These are phyloP conservation scores for Babesia sp. DNA, from an alignment of 169 alveolate species.

Conservation along the genomic window DNA sequence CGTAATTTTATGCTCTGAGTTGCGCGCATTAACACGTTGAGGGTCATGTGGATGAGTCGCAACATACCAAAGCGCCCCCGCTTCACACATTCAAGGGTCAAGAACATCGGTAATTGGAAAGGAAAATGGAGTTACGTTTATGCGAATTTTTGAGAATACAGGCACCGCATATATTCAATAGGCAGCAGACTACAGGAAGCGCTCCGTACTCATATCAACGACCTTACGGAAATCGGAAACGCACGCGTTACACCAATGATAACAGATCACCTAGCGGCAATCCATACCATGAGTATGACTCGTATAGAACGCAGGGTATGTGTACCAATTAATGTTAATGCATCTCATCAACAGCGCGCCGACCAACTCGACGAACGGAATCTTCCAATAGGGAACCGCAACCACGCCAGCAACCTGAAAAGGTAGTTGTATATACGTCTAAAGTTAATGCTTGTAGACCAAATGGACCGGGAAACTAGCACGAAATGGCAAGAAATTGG, in stretches of 20 bases:
- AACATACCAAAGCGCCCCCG: no score
- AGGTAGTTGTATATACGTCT: neutral
- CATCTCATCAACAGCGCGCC: neutral
- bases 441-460: neutral
- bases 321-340: neutral
- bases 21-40: no score
- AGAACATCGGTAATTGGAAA: no score
- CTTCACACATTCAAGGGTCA: no score
- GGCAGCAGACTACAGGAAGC: neutral
- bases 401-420: neutral
- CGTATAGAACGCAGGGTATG: neutral
- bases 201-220: neutral
- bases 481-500: constrained; percentile 55
- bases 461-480: constrained; percentile 59
- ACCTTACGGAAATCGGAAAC: neutral
- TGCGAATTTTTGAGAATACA: constrained; percentile 72
- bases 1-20: no score
- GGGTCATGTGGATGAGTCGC: no score
- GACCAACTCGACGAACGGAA: neutral
- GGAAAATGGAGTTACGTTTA: constrained; percentile 49
- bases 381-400: neutral
- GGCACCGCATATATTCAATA: constrained; percentile 75
- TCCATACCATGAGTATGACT: neutral
- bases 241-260: neutral
- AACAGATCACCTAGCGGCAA: neutral